Evolutionary conservation across 208 protist species (phyloP).

Genomic region (Kentomonas sorsogonicus): DNA sequence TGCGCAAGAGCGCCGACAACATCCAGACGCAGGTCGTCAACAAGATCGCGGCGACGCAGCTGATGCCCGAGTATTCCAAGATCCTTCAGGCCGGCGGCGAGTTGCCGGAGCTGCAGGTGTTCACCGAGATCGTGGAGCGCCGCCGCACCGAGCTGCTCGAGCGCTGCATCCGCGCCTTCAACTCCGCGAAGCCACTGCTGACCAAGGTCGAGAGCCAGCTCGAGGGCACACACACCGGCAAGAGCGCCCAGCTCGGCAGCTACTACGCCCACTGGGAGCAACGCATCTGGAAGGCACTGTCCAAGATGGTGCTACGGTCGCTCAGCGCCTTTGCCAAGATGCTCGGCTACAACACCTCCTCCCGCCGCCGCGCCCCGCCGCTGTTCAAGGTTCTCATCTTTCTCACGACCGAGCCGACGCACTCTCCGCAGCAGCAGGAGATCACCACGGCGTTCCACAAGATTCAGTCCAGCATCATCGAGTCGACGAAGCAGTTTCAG

Average conservation of each 20-base stretch:
- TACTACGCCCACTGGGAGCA: constrained; percentile 98
- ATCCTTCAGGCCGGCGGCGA: constrained; percentile 78
- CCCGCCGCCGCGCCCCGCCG: constrained; percentile 36
- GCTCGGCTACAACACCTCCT: constrained; percentile 64
- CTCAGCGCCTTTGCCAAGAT: constrained; percentile 84
- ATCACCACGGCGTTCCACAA: constrained; percentile 91
- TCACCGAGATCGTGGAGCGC: constrained; percentile 90
- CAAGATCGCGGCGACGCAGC: constrained; percentile 79
- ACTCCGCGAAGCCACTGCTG: constrained; percentile 91
- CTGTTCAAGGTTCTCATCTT: constrained; percentile 94
- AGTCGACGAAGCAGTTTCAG: constrained; percentile 92
- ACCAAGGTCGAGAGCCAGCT: constrained; percentile 95
- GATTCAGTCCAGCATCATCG: constrained; percentile 89
- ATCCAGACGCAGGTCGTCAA: constrained; percentile 92
- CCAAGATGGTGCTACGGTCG: constrained; percentile 86
- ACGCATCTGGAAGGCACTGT: constrained; percentile 92
- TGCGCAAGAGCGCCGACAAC: constrained; percentile 93
- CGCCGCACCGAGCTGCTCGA: constrained; percentile 76
- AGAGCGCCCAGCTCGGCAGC: constrained; percentile 71
- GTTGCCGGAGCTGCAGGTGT: constrained; percentile 88
- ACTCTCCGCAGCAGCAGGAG: constrained; percentile 91
- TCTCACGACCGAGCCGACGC: constrained; percentile 89
- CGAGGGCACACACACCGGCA: constrained; percentile 90
- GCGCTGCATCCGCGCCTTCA: constrained; percentile 89
- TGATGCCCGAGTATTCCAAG: constrained; percentile 78